Percentiles rank a stretch among this genome's conserved stretches.
phyloP scores from a whole-genome alignment of 225 moss, liverwort and hornwort genomes.

The Climacium dendroides region DNA sequence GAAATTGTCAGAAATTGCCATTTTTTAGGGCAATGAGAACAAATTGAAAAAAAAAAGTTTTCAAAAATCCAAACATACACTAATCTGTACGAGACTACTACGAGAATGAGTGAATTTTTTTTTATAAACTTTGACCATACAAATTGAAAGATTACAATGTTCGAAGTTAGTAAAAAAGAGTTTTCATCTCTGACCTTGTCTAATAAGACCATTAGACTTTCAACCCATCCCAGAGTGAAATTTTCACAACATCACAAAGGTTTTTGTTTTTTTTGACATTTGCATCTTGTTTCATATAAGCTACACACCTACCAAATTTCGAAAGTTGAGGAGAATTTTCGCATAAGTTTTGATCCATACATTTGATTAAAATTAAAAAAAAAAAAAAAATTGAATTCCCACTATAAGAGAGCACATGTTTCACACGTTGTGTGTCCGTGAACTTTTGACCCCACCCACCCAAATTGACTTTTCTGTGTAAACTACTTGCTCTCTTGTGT shows the following conservation, averaged over 20 bases:
- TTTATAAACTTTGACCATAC: background rate
- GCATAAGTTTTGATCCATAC: background rate
- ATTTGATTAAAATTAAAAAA: accelerated
- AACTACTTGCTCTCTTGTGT: no score
- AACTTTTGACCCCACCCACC: accelerated
- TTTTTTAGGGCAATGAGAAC: background rate
- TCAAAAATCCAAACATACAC: background rate
- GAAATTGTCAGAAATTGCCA: no score
- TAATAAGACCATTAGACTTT: accelerated
- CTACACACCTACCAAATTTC: background rate
- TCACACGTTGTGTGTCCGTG: accelerated
- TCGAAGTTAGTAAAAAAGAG: background rate
- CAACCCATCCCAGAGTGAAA: no score
- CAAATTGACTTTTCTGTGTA: no score
- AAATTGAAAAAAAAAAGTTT: no score
- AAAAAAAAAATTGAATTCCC: no score
- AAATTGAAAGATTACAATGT: background rate
- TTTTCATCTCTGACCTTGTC: no score
- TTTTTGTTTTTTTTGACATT: background rate
- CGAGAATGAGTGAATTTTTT: no score
- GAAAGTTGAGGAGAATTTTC: background rate
- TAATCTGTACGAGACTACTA: background rate
- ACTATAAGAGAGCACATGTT: accelerated
- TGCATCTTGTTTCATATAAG: background rate
- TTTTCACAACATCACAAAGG: no score